Conservation (phyloP, 495 filamentous ascomycete genomes). For the Clavariopsis aquatica region DNA sequence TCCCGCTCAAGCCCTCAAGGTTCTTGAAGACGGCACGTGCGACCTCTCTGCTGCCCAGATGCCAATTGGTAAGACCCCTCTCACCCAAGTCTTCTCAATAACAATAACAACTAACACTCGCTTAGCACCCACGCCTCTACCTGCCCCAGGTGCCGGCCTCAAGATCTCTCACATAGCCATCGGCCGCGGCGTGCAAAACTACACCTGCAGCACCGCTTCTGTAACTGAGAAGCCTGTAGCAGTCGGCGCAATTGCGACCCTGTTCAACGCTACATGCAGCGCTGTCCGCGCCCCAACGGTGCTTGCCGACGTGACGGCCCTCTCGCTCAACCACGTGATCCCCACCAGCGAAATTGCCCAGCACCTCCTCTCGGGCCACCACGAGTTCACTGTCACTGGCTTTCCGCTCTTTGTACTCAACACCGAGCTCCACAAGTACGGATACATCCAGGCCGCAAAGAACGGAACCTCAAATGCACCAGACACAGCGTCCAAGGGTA, state of each 20-base stretch:
- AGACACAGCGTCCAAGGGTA: constrained; percentile 53
- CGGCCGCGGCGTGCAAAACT: constrained; percentile 90
- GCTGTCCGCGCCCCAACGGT: constrained; percentile 66
- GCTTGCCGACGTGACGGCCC: constrained; percentile 54
- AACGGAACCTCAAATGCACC: constrained; percentile 59
- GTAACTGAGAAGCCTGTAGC: constrained; percentile 58
- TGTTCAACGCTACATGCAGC: constrained; percentile 86
- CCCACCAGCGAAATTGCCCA: constrained; percentile 47
- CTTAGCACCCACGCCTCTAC: constrained; percentile 51
- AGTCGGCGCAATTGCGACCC: constrained; percentile 75
- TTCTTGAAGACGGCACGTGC: constrained; percentile 26
- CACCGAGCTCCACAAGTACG: constrained; percentile 53
- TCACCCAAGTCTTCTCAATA: background rate
- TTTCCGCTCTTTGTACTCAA: constrained; percentile 80
- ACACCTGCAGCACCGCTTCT: constrained; percentile 70
- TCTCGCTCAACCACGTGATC: constrained; percentile 58
- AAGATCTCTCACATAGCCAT: constrained; percentile 73
- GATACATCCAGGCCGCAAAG: constrained; percentile 63
- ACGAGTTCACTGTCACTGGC: constrained; percentile 68
- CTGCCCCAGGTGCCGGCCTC: constrained; percentile 58
- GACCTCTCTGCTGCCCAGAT: constrained; percentile 13
- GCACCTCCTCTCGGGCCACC: constrained; percentile 69
- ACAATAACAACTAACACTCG: constrained; percentile 1
- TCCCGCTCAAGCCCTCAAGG: constrained; percentile 5
- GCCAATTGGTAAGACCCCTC: constrained; percentile 23